Evolutionary conservation across 2,329 filamentous ascomycete genomes (phyloP), one percentile per base, ranked within the genome.

Genomic region (Myrmaecium sp.): DNA sequence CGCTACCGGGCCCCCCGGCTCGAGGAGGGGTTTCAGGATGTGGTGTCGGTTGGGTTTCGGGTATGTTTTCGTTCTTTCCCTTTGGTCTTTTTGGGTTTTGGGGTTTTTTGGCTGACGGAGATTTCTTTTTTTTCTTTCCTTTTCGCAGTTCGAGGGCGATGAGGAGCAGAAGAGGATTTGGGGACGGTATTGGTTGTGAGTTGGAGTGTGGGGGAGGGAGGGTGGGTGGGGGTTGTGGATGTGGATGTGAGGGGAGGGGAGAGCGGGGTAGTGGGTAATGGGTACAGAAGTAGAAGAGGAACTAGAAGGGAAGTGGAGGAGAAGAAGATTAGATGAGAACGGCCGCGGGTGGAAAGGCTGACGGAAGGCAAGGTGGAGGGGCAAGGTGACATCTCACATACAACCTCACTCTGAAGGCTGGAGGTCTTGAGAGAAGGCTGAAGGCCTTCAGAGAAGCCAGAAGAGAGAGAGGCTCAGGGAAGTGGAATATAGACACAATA

Each of bases 1-100:
- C 66, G 80, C 28, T 89, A 80, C 52, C 70, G 71, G 36, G 64
- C 74, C 37, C 89, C 86, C 1, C 65, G 62, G 20, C 32, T 66
- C 2, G 62, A 66, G 8, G 89, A 98, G 52, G 86, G 86, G 0
- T 94, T 94, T 41, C 58, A 76, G 35, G 81, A 94, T 37, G 68
- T 98, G 18, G 60, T 68, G 1, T 67, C 70, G 29, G 57, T 92
- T 0, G 67, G 77, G 17, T 98, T 98, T 42, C 52, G 64, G 54
- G 66, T 69, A 55, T 20, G 56, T 47, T 14, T 9, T 17, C 14
- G 16, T 3, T n/a, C 11, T 15, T 19, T 20, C 11, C 18, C 18
- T 8, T 10, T 14, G 10, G 10, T 14, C 14, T 6, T 25, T 25
- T 10, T 25, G 23, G 6, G 23, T 27, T 27, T 27, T 21, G 13